Conservation (phyloP, 176 grass and related monocot species). For the Puya raimondii region DNA sequence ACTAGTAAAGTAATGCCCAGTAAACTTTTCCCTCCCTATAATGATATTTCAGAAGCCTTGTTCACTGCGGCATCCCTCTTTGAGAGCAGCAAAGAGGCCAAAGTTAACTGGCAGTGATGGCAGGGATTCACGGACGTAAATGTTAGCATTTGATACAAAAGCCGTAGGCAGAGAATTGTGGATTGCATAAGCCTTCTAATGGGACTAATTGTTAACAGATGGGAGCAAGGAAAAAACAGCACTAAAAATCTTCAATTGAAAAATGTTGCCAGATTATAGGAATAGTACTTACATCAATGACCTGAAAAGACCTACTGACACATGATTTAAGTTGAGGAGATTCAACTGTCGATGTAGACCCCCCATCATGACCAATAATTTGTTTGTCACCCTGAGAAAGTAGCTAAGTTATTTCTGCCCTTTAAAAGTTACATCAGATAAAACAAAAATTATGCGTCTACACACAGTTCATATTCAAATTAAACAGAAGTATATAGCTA, state of each 20-base stretch:
- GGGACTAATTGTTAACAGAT: neutral
- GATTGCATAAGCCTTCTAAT: neutral
- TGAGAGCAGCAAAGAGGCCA: too few species aligned
- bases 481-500: conserved; percentile 6
- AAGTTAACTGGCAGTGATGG: neutral
- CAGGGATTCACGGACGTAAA: neutral
- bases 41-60: too few species aligned
- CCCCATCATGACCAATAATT: conserved; percentile 40
- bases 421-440: neutral
- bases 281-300: conserved; percentile 40
- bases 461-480: neutral
- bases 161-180: neutral
- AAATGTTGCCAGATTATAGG: conserved; percentile 3
- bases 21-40: too few species aligned
- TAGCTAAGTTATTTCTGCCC: neutral
- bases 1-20: too few species aligned
- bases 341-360: conserved; percentile 40
- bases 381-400: conserved; percentile 52
- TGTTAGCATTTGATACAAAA: neutral
- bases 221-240: neutral
- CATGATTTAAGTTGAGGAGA: conserved; percentile 60
- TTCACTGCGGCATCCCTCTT: too few species aligned
- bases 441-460: too few species aligned
- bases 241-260: conserved; percentile 1
- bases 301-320: conserved; percentile 44